A percentile compares a stretch with the other conserved stretches of the same genome.
Conservation (phyloP, 352 stramenopile species). For the Pythium pectinolyticum region DNA sequence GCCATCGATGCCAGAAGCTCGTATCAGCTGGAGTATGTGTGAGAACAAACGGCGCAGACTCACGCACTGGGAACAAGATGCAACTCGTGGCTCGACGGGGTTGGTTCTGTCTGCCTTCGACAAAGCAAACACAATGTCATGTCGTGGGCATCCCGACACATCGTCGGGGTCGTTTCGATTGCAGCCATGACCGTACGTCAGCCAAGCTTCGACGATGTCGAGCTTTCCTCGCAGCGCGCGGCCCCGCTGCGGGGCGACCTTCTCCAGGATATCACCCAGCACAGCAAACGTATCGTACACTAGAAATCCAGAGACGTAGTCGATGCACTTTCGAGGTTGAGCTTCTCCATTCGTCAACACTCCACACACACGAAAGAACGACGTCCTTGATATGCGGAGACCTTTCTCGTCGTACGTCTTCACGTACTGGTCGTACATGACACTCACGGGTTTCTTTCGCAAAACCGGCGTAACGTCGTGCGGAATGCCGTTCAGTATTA, state of each 20-base stretch:
- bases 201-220: conserved; percentile 2
- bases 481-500: not conserved
- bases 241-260: not conserved
- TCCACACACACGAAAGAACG: conserved; percentile 6
- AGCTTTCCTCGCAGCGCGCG: not conserved
- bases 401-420: too few species aligned
- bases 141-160: not conserved
- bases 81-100: too few species aligned
- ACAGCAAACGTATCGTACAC: conserved; percentile 12
- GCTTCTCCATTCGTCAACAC: conserved; percentile 2
- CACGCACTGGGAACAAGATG: not conserved
- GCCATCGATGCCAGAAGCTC: not conserved
- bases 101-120: not conserved
- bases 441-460: conserved; percentile 2
- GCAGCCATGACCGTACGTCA: conserved; percentile 13
- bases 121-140: not conserved
- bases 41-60: not conserved
- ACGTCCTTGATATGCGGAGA: not conserved
- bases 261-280: not conserved
- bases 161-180: not conserved
- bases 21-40: not conserved
- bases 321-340: not conserved
- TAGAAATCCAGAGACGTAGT: conserved; percentile 11
- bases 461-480: conserved; percentile 13
- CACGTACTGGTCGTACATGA: conserved; percentile 12